Percentiles rank a stretch among this genome's conserved stretches.
Conservation (phyloP, 2,329 filamentous ascomycete genomes). For the Bipolaris oryzae region DNA sequence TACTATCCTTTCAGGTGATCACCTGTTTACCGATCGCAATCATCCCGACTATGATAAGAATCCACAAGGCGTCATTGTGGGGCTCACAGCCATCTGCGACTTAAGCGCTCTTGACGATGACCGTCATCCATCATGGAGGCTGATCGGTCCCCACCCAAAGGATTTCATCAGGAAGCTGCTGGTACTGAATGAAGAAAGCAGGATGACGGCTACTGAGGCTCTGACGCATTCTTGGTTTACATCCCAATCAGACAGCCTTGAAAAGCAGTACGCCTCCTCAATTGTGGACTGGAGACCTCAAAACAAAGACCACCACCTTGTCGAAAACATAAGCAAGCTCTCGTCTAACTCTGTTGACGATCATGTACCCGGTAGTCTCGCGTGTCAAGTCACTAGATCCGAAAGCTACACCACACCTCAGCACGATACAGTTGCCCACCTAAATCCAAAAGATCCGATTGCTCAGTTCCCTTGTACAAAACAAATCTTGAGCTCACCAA, state of each 20-base stretch:
- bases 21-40: conserved; percentile 52
- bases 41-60: conserved; percentile 37
- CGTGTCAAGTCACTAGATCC: conserved; percentile 2
- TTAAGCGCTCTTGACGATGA: conserved; percentile 52
- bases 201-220: conserved; percentile 61
- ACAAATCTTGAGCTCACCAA: not conserved
- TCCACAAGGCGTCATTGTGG: conserved; percentile 36
- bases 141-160: conserved; percentile 53
- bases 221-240: conserved; percentile 63
- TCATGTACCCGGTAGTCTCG: not conserved
- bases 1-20: conserved; percentile 58
- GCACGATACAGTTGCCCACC: not conserved
- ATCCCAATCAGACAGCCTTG: conserved; percentile 54
- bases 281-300: conserved; percentile 59
- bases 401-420: conserved; percentile 3
- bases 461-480: not conserved
- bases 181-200: conserved; percentile 54
- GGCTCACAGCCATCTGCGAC: conserved; percentile 49
- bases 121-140: conserved; percentile 50
- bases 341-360: not conserved
- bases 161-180: conserved; percentile 62
- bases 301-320: conserved; percentile 28
- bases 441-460: conserved; percentile 2
- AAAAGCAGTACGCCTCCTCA: conserved; percentile 57
- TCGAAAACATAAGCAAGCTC: conserved; percentile 33